phyloP scores from a whole-genome alignment of 2,329 filamentous ascomycete genomes.

The Basipetospora chlamydospora region DNA sequence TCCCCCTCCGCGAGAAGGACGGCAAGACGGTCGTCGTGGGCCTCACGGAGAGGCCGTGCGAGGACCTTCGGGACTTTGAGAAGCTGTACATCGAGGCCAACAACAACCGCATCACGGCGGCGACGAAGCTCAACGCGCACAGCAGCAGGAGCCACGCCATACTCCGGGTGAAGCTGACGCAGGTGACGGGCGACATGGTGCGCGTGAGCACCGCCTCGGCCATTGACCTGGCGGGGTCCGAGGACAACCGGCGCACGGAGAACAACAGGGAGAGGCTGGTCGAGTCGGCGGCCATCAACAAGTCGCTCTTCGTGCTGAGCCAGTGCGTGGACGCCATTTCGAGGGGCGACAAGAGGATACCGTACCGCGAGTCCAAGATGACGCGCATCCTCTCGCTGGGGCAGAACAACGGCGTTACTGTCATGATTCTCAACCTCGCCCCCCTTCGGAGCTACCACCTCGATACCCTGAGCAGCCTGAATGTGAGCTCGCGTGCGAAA shows the following conservation, averaged over 20 bases:
- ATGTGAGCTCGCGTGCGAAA: slow-evolving; percentile 89
- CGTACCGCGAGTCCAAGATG: slow-evolving; percentile 94
- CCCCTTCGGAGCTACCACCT: slow-evolving; percentile 86
- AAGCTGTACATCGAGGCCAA: slow-evolving; percentile 82
- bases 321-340: slow-evolving; percentile 94
- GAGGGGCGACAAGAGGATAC: slow-evolving; percentile 59
- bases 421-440: slow-evolving; percentile 93
- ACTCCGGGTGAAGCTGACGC: slow-evolving; percentile 74
- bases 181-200: slow-evolving; percentile 53
- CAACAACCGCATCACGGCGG: slow-evolving; percentile 73
- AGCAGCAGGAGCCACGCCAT: slow-evolving; percentile 85
- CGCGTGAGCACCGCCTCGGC: slow-evolving; percentile 76
- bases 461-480: slow-evolving; percentile 84
- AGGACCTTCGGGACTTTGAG: slow-evolving; percentile 81
- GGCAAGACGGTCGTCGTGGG: slow-evolving; percentile 81
- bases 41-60: slow-evolving; percentile 67
- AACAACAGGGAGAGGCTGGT: slow-evolving; percentile 85
- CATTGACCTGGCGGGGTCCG: slow-evolving; percentile 88
- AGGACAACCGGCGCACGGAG: slow-evolving; percentile 87
- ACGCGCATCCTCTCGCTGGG: slow-evolving; percentile 83
- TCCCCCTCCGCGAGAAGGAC: slow-evolving; percentile 73
- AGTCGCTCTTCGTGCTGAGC: slow-evolving; percentile 84
- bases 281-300: slow-evolving; percentile 97
- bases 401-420: slow-evolving; percentile 86
- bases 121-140: slow-evolving; percentile 85